These are phyloP conservation scores for Penicillium roqueforti DNA, from an alignment of 495 filamentous ascomycete genomes.

Conservation along the genomic window DNA sequence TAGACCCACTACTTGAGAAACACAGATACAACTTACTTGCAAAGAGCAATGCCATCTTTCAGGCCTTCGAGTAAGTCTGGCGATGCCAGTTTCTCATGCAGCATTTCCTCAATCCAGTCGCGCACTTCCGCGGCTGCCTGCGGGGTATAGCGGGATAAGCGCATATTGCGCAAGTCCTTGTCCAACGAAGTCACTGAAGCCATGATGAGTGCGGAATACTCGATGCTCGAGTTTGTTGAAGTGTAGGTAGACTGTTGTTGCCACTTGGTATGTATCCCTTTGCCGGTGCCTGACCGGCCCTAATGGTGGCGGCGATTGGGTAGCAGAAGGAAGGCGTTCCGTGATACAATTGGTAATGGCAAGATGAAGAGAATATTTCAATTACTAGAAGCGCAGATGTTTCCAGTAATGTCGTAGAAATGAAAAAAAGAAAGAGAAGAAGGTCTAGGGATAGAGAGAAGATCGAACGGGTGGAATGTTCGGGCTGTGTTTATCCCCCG, in stretches of 20 bases:
- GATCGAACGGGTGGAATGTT: conserved; percentile 28
- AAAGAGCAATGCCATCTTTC: conserved; percentile 86
- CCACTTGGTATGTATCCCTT: conserved; percentile 19
- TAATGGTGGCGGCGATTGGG: conserved; percentile 22
- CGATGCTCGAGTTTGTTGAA: conserved; percentile 3
- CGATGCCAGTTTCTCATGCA: conserved; percentile 66
- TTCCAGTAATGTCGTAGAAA: neutral
- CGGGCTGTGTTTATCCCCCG: conserved; percentile 26
- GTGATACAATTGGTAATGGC: conserved; percentile 4
- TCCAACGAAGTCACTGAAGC: conserved; percentile 93
- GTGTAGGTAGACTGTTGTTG: conserved; percentile 4
- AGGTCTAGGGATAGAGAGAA: conserved; percentile 8
- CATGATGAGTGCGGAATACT: conserved; percentile 49
- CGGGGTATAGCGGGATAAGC: conserved; percentile 90
- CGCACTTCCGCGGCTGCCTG: conserved; percentile 82
- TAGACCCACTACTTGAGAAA: neutral
- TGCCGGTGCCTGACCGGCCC: conserved; percentile 25
- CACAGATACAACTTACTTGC: conserved; percentile 61
- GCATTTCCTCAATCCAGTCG: conserved; percentile 79
- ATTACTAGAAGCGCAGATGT: neutral
- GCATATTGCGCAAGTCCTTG: conserved; percentile 89
- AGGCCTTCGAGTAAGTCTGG: conserved; percentile 79
- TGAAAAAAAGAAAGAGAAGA: conserved; percentile 3
- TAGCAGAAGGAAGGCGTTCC: conserved; percentile 12
- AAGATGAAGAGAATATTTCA: neutral